Evolutionary conservation across 2,329 filamentous ascomycete species (phyloP), one percentile per base, ranked within the genome.

Genomic region (Shiraia sp.): DNA sequence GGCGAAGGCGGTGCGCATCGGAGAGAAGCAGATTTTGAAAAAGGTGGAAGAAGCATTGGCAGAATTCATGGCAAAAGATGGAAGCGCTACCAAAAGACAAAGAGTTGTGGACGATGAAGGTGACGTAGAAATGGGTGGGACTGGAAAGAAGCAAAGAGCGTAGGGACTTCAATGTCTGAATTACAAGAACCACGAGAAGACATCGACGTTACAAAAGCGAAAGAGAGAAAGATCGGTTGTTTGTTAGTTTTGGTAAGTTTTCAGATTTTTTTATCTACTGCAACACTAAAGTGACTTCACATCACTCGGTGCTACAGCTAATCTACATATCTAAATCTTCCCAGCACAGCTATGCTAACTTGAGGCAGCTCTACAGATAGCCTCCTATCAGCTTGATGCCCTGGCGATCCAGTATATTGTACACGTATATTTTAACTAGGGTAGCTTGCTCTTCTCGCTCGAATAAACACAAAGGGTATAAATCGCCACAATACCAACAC

Each of bases 11-110:
- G 85, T 90, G 25, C 79, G 88, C 45, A 69, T 84, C 2, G 88
- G 87, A 10, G 88, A 92, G 69, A 90, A 90, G 65, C 76, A 77
- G 53, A 73, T 91, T 5, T 61, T 90, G 16, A 69, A 75, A 40
- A 76, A 82, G 57, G 74, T 82, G 1, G 73, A 79, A 44, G 45
- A 57, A 25, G 62, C 57, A 2, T 39, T 68, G 32, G 45, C 41
- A 6, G 49, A 52, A 30, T 48, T 38, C 13, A 23, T 61, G 55
- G 43, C 50, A 71, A 69, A 65, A 65, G 63, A 56, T 43, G 50
- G 49, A 32, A 51, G 40, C 7, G 36, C 38, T n/a, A 25, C 47
- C 0, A 66, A 65, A 42, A 55, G 63, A 42, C 46, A 51, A 42
- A 54, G 59, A 40, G 50, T 40, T 16, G 41, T 61, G 2, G 53